Evolutionary conservation across 345 rosid species (phyloP).

Genomic region (Acer negundo): DNA sequence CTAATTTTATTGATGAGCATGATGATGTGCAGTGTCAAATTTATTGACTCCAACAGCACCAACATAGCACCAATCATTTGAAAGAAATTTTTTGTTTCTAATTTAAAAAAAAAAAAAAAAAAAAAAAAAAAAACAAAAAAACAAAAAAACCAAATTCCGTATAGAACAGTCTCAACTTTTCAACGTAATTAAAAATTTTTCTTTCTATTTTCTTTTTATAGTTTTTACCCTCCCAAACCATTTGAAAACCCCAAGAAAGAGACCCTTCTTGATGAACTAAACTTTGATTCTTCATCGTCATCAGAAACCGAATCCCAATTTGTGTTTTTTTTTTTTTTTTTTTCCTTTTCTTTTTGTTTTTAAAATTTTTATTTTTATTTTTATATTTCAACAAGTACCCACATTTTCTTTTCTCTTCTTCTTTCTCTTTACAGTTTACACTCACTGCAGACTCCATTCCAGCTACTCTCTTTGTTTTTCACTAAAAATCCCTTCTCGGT

Average conservation of each 20-base stretch:
- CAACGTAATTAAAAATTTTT: neutral
- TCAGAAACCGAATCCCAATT: constrained; percentile 57
- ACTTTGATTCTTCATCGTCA: constrained; percentile 57
- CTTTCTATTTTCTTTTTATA: neutral
- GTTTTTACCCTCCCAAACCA: constrained; percentile 65
- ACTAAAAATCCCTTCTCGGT: constrained; percentile 15
- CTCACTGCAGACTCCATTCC: constrained; percentile 17
- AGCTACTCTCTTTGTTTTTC: constrained; percentile 21
- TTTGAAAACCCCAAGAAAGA: constrained; percentile 92
- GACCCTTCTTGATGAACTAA: constrained; percentile 64
- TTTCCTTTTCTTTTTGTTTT: neutral
- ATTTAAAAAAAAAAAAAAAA: neutral
- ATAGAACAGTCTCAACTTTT: constrained; percentile 16
- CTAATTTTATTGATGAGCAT: constrained; percentile 31
- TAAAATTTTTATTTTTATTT: constrained; percentile 12
- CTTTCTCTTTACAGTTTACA: neutral
- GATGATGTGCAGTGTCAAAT: constrained; percentile 34
- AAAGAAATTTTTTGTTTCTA: constrained; percentile 4
- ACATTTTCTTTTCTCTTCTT: constrained; percentile 30
- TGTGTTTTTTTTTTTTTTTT: constrained; percentile 3
- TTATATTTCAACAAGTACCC: constrained; percentile 18
- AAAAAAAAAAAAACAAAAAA: neutral
- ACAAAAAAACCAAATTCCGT: neutral
- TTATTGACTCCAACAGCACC: constrained; percentile 42
- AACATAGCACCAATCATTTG: constrained; percentile 47